Conservation (phyloP, 768 basidiomycete species). For the Lentinula aciculospora region DNA sequence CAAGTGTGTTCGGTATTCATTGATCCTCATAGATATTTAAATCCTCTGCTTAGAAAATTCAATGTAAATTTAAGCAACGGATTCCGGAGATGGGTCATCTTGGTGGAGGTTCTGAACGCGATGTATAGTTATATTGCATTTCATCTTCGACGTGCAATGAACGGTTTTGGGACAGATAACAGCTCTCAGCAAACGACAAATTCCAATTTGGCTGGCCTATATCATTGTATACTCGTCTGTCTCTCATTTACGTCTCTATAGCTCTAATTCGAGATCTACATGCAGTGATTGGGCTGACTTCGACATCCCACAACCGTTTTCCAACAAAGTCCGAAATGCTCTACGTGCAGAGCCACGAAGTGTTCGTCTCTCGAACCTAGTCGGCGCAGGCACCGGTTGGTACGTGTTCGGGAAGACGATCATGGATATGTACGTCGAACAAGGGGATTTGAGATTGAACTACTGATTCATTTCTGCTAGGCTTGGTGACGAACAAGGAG, state of each 20-base stretch:
- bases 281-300: slow-evolving; percentile 85
- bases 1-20: slow-evolving; percentile 40
- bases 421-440: slow-evolving; percentile 62
- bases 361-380: slow-evolving; percentile 76
- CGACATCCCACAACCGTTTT: slow-evolving; percentile 75
- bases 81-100: slow-evolving; percentile 86
- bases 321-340: slow-evolving; percentile 73
- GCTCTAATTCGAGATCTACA: neutral
- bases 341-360: slow-evolving; percentile 85
- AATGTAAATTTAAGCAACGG: slow-evolving; percentile 87
- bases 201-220: slow-evolving; percentile 91
- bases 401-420: slow-evolving; percentile 88
- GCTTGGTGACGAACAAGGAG: slow-evolving; percentile 68
- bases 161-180: slow-evolving; percentile 54
- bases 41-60: slow-evolving; percentile 60
- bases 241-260: neutral
- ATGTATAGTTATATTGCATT: slow-evolving; percentile 43
- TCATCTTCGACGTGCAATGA: slow-evolving; percentile 9
- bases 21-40: neutral
- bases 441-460: neutral
- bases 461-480: slow-evolving; percentile 31
- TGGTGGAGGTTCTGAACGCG: slow-evolving; percentile 77
- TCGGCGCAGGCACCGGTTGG: slow-evolving; percentile 87
- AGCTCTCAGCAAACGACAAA: slow-evolving; percentile 65
- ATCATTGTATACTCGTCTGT: slow-evolving; percentile 76